Evolutionary conservation across 2,329 filamentous ascomycete genomes (phyloP).

Genomic region (Ophiostoma australiae): DNA sequence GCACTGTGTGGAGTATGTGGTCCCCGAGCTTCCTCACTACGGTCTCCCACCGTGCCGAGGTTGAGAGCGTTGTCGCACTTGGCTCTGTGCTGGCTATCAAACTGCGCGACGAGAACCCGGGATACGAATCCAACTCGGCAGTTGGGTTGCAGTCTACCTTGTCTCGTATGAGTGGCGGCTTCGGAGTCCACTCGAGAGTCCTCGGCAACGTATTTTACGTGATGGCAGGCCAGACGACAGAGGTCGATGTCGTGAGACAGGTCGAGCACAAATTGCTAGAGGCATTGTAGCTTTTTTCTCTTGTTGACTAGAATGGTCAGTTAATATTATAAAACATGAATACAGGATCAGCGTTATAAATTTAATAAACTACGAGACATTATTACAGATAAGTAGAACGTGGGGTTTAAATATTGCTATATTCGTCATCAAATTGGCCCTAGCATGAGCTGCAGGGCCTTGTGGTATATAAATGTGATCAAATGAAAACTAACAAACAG

Average conservation of each 20-base stretch:
- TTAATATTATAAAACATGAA: no score
- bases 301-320: no score
- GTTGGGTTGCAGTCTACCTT: neutral
- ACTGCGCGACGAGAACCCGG: neutral
- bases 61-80: conserved; percentile 66
- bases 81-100: conserved; percentile 62
- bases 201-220: conserved; percentile 17
- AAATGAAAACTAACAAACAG: neutral
- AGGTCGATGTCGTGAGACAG: neutral
- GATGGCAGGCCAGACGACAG: conserved; percentile 14
- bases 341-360: no score
- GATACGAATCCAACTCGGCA: neutral
- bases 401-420: neutral
- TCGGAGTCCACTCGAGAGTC: conserved; percentile 16
- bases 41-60: conserved; percentile 51
- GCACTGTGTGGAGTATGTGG: conserved; percentile 44
- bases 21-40: conserved; percentile 52
- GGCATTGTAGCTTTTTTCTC: neutral
- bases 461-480: conserved; percentile 2
- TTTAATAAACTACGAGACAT: no score
- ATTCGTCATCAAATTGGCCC: neutral
- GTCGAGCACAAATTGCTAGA: neutral
- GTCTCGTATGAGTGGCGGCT: neutral
- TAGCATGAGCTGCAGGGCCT: neutral
- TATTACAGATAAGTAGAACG: no score